Base-by-base conservation (phyloP, 257 asterid species). In the Pogostemon cablin region DNA sequence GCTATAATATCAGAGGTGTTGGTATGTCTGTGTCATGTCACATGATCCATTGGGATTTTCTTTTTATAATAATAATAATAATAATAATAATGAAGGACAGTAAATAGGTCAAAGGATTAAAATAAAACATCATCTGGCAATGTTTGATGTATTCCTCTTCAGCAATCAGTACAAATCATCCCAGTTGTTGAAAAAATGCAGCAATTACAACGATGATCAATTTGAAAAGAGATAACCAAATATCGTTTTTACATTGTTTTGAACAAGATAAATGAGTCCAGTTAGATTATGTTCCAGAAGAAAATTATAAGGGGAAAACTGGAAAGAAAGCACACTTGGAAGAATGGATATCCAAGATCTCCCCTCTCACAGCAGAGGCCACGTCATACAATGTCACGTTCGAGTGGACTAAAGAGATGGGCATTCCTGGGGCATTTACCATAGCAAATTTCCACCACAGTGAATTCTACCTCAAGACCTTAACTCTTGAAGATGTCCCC, bases 391-490 rank as follows among this genome's bases (percentile, higher is more conserved):
- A 64, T 34, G 85, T 91, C 38, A 81, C 81, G 6, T 91, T 91
- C 63, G 92, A 88, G 20, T 88, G 96, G 97, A 79, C 59, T 34
- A 75, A 80, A 39, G 84, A 82, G 58, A 68, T 84, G 73, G 96
- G 91, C 37, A 61, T 81, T 53, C 97, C 97, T 0, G 92, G 87
- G 42, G 97, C 96, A 7, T 78, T 90, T 67, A 48, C 77, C 4
- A 71, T 90, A 47, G 69, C 76, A 5, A 90, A 90, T 74, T 63
- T 37, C 55, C 97, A 91, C 80, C 90, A 73, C 58, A 75, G 74
- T 57, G 96, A 91, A 48, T 91, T 91, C 80, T 88, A 78, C 80
- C 92, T 88, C 77, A 85, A 84, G 83, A 79, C 90, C 0, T 81
- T 88, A 1, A 88, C 90, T 12, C 92, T 91, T 15, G 87, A 88